These are phyloP conservation scores for Colletotrichum graminicola DNA, from an alignment of 2,329 filamentous ascomycete genomes.

Conservation along the genomic window DNA sequence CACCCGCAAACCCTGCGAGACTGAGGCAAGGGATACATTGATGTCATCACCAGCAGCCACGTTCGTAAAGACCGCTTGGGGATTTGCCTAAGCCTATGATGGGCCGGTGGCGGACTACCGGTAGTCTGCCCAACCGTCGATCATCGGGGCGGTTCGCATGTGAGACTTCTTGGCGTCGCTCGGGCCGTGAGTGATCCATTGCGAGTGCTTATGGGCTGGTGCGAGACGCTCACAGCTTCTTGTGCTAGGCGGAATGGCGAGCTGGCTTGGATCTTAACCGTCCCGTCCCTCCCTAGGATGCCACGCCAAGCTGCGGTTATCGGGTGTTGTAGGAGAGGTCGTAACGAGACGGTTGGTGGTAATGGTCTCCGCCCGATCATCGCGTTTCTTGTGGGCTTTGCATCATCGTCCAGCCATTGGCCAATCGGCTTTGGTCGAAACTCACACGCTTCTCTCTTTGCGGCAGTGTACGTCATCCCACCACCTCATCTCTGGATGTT, in stretches of 20 bases:
- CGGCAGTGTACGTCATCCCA: neutral
- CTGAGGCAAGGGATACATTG: neutral
- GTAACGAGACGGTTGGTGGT: neutral
- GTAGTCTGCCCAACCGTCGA: neutral
- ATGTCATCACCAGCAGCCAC: slow-evolving; percentile 37
- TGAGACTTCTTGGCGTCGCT: slow-evolving; percentile 29
- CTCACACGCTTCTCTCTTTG: neutral
- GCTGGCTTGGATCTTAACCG: too few relatives aligned
- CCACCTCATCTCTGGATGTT: neutral
- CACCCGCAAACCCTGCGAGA: neutral
- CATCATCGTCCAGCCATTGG: slow-evolving; percentile 9
- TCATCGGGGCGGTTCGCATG: slow-evolving; percentile 9
- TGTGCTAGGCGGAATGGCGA: neutral
- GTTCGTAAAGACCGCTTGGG: slow-evolving; percentile 10
- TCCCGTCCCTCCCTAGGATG: neutral
- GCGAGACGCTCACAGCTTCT: neutral
- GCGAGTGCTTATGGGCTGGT: neutral
- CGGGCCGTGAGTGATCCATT: neutral
- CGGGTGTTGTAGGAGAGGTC: neutral
- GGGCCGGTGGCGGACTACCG: neutral
- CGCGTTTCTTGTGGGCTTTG: slow-evolving; percentile 18
- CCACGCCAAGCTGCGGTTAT: neutral
- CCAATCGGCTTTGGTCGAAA: too few relatives aligned
- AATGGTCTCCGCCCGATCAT: neutral
- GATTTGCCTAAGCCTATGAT: slow-evolving; percentile 6